Base-by-base conservation (phyloP, 306 rosid species). In the Cajanus cajan region DNA sequence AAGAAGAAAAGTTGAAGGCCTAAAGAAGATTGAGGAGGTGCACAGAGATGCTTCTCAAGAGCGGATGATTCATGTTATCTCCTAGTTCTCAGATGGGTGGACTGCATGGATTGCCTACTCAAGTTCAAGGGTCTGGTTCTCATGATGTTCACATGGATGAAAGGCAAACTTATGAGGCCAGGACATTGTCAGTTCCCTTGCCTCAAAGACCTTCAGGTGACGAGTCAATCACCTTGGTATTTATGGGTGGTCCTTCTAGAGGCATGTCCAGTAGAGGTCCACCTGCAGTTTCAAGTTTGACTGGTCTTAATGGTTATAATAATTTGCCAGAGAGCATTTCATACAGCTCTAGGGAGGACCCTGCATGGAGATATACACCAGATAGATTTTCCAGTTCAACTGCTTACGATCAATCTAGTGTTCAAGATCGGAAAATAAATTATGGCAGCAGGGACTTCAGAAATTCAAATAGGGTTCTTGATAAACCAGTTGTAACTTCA, bases 11-110 rank as follows among this genome's bases (percentile, higher is more conserved):
- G 91, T 95, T 71, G 99, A 95, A 68, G 99, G 99, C 66, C 99
- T 98, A 0, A 95, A 93, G 81, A 95, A 91, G 89, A 95, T 95
- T 63, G 99, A 95, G 79, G 99, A 95, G 85, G 90, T 95, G 68
- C 99, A 95, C 64, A 89, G 99, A 78, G 99, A 95, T 90, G 99
- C 99, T 78, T 87, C 97, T 6, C 98, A 95, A 78, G 98, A 92
- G 84, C 86, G 98, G 68, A 91, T 89, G 61, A 3, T 50, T 89
- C 47, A 47, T 82, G 89, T 66, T 88, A 14, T 85, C 98, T 43
- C 90, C 94, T 41, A 86, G 48, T 78, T 39, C 80, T 69, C 98
- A 89, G 50, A 74, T 85, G 78, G 90, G 97, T 73, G 79, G 97
- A 69, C 73, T 81, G 31, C 98, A 96, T 52, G 91, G 94, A 43